A percentile compares a stretch with the other conserved stretches of the same genome.
Evolutionary conservation across 129 eudicot species (phyloP).

Genomic region (Chrysanthemum seticuspe): DNA sequence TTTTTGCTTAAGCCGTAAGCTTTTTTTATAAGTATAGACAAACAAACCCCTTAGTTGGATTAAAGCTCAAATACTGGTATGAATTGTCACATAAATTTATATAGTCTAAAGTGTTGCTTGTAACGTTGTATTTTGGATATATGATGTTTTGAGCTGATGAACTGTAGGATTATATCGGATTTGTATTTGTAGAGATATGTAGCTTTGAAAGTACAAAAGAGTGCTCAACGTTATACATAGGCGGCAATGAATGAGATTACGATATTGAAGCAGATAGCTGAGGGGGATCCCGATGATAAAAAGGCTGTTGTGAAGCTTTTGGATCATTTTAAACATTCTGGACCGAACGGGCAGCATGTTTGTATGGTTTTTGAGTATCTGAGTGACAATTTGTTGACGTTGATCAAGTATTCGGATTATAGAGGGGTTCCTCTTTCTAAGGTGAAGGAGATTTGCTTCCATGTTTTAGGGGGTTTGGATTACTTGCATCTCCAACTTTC

Average conservation of each 20-base stretch:
- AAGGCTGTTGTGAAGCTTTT: slow-evolving; percentile 86
- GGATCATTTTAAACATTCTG: slow-evolving; percentile 96
- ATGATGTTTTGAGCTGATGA: slow-evolving; percentile 2
- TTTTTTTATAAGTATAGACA: too few species aligned
- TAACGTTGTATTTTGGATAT: slow-evolving; percentile 7
- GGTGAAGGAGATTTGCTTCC: slow-evolving; percentile 86
- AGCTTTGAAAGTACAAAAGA: slow-evolving; percentile 93
- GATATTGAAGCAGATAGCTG: slow-evolving; percentile 75
- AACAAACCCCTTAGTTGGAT: too few species aligned
- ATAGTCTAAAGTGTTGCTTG: not conserved
- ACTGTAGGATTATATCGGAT: not conserved
- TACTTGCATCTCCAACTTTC: slow-evolving; percentile 89
- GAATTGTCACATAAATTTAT: not conserved
- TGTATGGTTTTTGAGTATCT: slow-evolving; percentile 95
- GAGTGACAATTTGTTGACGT: slow-evolving; percentile 85
- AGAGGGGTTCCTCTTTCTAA: slow-evolving; percentile 72
- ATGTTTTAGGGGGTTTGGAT: slow-evolving; percentile 82
- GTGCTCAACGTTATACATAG: slow-evolving; percentile 87
- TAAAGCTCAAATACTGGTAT: not conserved
- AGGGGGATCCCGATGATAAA: slow-evolving; percentile 80
- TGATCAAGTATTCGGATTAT: slow-evolving; percentile 78
- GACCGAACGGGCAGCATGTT: slow-evolving; percentile 95
- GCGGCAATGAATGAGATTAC: slow-evolving; percentile 96
- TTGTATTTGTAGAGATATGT: slow-evolving; percentile 59
- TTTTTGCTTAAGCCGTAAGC: too few species aligned